These are phyloP conservation scores for Pythium coloratum DNA, from an alignment of 352 stramenopile species.

Conservation along the genomic window DNA sequence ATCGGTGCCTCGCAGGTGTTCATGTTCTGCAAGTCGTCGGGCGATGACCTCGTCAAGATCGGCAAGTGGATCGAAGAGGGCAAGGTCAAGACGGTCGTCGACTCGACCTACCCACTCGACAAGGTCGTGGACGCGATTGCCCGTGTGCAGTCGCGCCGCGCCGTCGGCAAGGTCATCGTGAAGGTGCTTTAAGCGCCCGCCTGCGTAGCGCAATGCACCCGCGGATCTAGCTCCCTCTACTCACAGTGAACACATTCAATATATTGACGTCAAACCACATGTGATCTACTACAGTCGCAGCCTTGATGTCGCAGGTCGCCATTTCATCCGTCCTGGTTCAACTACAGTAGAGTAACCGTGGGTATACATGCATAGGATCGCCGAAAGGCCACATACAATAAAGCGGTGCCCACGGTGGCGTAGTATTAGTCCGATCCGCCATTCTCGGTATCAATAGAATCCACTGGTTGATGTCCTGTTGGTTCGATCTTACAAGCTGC, in stretches of 20 bases:
- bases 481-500: neutral
- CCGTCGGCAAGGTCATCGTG: slow-evolving; percentile 30
- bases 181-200: slow-evolving; percentile 13
- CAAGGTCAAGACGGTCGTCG: slow-evolving; percentile 36
- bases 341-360: too few relatives aligned
- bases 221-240: neutral
- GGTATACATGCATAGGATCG: too few relatives aligned
- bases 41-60: slow-evolving; percentile 38
- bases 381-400: too few relatives aligned
- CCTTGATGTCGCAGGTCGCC: too few relatives aligned
- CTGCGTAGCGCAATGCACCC: neutral
- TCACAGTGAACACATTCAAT: neutral
- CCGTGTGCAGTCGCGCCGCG: slow-evolving; percentile 42
- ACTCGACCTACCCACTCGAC: slow-evolving; percentile 45
- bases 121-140: slow-evolving; percentile 39
- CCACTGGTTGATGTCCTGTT: too few relatives aligned
- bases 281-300: too few relatives aligned
- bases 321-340: too few relatives aligned
- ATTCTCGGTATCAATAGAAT: too few relatives aligned
- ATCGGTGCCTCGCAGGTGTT: slow-evolving; percentile 36
- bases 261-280: neutral
- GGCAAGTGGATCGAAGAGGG: slow-evolving; percentile 36
- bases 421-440: too few relatives aligned
- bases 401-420: too few relatives aligned
- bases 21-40: slow-evolving; percentile 25